phyloP scores from a whole-genome alignment of 2,329 filamentous ascomycete species.

The Monascus ruber region DNA sequence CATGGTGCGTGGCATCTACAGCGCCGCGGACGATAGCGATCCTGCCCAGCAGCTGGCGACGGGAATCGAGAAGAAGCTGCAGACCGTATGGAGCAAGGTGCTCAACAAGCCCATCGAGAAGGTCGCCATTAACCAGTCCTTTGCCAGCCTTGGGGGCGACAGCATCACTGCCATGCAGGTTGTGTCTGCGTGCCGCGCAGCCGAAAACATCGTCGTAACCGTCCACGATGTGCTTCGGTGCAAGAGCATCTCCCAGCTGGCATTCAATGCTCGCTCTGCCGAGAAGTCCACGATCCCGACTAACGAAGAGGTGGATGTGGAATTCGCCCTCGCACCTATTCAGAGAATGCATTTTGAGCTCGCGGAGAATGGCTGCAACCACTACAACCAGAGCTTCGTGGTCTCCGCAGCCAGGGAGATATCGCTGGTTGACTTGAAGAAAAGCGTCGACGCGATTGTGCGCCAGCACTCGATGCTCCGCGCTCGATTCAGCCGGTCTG shows the following conservation, averaged over 20 bases:
- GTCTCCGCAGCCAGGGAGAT: slow-evolving; percentile 5
- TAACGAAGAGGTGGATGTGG: slow-evolving; percentile 6
- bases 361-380: slow-evolving; percentile 3
- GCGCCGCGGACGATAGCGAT: neutral
- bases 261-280: neutral
- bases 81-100: neutral
- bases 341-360: slow-evolving; percentile 12
- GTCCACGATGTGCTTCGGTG: slow-evolving; percentile 30
- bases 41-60: neutral
- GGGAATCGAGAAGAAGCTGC: neutral
- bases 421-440: slow-evolving; percentile 1
- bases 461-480: slow-evolving; percentile 14
- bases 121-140: slow-evolving; percentile 13
- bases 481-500: slow-evolving; percentile 1
- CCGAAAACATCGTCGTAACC: slow-evolving; percentile 18
- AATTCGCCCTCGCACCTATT: slow-evolving; percentile 14
- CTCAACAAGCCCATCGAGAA: slow-evolving; percentile 4
- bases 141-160: slow-evolving; percentile 30
- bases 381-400: slow-evolving; percentile 16
- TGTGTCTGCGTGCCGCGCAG: slow-evolving; percentile 25
- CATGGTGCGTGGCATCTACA: neutral
- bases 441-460: slow-evolving; percentile 7
- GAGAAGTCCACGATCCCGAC: slow-evolving; percentile 6
- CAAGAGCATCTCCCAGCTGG: slow-evolving; percentile 20
- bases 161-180: slow-evolving; percentile 35